A percentile compares a stretch with the other conserved stretches of the same genome.
These are phyloP conservation scores for Aspergillus fijiensis DNA, from an alignment of 2,329 filamentous ascomycete species.

Conservation along the genomic window DNA sequence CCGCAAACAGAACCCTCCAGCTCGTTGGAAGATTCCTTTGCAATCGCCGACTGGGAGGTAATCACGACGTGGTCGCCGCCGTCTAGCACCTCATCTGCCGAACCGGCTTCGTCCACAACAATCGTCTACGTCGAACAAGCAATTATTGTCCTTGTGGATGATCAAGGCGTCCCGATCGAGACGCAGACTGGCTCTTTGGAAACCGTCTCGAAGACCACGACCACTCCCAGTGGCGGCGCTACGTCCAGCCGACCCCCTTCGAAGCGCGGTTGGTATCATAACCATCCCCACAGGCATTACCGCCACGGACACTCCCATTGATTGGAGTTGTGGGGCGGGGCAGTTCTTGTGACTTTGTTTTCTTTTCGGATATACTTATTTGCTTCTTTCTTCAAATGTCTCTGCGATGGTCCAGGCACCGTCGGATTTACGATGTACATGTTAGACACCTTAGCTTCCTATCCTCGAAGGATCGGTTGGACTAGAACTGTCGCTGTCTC, in stretches of 20 bases:
- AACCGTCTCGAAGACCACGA: slow-evolving; percentile 26
- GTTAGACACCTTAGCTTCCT: background rate
- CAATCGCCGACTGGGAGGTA: background rate
- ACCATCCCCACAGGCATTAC: slow-evolving; percentile 26
- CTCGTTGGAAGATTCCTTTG: background rate
- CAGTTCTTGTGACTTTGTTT: background rate
- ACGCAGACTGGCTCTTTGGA: slow-evolving; percentile 26
- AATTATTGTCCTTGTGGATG: slow-evolving; percentile 29
- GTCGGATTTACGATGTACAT: background rate
- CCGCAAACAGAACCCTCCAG: background rate
- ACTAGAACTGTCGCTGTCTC: background rate
- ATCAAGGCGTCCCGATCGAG: slow-evolving; percentile 22
- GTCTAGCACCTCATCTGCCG: slow-evolving; percentile 25
- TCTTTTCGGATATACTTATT: background rate
- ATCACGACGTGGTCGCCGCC: slow-evolving; percentile 24
- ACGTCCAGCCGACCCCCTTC: slow-evolving; percentile 18
- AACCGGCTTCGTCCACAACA: slow-evolving; percentile 26
- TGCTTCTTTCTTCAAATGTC: background rate
- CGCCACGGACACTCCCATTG: slow-evolving; percentile 24
- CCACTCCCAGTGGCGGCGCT: slow-evolving; percentile 25
- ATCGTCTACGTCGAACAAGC: slow-evolving; percentile 33
- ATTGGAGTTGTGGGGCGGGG: background rate
- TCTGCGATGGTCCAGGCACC: background rate
- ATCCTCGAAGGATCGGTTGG: background rate
- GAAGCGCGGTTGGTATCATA: slow-evolving; percentile 20